Base-by-base conservation (phyloP, 176 grass and related monocot genomes). In the Microstegium vimineum region DNA sequence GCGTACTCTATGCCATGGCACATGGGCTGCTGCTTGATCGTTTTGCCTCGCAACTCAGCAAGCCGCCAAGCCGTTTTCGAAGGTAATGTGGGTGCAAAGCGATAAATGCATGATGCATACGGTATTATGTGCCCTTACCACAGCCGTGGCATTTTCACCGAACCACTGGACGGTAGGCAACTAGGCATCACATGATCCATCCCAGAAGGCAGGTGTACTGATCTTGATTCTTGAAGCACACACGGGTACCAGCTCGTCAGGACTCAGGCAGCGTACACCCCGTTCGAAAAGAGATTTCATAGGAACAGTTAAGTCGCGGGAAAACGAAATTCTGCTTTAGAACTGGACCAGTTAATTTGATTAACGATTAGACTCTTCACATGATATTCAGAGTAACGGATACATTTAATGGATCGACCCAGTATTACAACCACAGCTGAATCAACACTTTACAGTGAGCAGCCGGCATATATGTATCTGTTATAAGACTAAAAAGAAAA, bases 21-120 rank as follows among this genome's bases (percentile, higher is more conserved):
- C 91, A 94, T 86, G 91, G 88, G 47, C 5, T 90, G 91, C 73
- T 64, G 22, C 69, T 42, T 66, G 35, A 31, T 78, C 28, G 69
- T 13, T 71, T 22, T 40, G 28, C 62, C 47, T 75, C 16, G 79
- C 56, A 51, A 47, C 46, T 74, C 15, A n/a, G 79, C 57, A 52
- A 51, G 30, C 38, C 34, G 33, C 80, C 66, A 32, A 26, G 41
- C 33, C 26, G 10, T 12, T 59, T 86, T 34, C 27, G 45, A 4
- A 7, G 33, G 56, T 41, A 4, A 57, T 18, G n/a, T n/a, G 5
- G 59, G 46, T 43, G 68, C 68, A 12, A 27, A 40, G 1, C n/a
- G 1, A 4, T 8, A 59, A 60, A 27, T 35, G 73, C 34, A n/a
- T 5, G 34, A n/a, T 17, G 34, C 6, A 60, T 66, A 13, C 7